Conservation (phyloP, 2,329 filamentous ascomycete genomes). For the Lithohypha guttulata region DNA sequence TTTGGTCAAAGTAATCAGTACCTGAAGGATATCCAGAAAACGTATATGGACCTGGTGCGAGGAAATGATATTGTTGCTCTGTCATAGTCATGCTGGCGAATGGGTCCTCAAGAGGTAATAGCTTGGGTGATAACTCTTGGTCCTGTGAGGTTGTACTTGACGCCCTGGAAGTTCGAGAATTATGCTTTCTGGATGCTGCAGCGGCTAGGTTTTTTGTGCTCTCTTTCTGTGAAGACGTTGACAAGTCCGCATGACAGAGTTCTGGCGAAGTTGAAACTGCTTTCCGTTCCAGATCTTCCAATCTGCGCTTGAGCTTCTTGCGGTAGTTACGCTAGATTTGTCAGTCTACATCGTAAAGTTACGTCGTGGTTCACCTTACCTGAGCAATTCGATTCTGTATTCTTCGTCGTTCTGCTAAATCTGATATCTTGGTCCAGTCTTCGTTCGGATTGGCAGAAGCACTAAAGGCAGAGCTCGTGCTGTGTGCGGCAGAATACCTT, state of each 20-base stretch:
- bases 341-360: slow-evolving; percentile 1
- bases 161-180: slow-evolving; percentile 11
- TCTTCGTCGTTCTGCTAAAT: slow-evolving; percentile 82
- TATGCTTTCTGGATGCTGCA: slow-evolving; percentile 4
- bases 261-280: slow-evolving; percentile 53
- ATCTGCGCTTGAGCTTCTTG: slow-evolving; percentile 57
- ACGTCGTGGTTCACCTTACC: slow-evolving; percentile 16
- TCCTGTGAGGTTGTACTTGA: slow-evolving; percentile 14
- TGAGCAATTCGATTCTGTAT: slow-evolving; percentile 98
- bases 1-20: slow-evolving; percentile 15
- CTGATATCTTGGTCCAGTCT: slow-evolving; percentile 98
- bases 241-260: slow-evolving; percentile 37
- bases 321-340: slow-evolving; percentile 31
- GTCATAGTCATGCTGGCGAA: slow-evolving; percentile 9
- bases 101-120: slow-evolving; percentile 19
- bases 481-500: slow-evolving; percentile 41
- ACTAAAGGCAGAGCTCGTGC: slow-evolving; percentile 89
- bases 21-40: slow-evolving; percentile 18
- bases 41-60: slow-evolving; percentile 16
- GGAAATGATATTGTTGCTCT: slow-evolving; percentile 12
- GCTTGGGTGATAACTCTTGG: slow-evolving; percentile 18
- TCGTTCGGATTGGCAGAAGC: slow-evolving; percentile 90
- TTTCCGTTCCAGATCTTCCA: slow-evolving; percentile 53
- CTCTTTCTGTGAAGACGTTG: no score
- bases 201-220: no score